phyloP scores from a whole-genome alignment of 768 basidiomycete genomes.

The Lentinula guzmanii region DNA sequence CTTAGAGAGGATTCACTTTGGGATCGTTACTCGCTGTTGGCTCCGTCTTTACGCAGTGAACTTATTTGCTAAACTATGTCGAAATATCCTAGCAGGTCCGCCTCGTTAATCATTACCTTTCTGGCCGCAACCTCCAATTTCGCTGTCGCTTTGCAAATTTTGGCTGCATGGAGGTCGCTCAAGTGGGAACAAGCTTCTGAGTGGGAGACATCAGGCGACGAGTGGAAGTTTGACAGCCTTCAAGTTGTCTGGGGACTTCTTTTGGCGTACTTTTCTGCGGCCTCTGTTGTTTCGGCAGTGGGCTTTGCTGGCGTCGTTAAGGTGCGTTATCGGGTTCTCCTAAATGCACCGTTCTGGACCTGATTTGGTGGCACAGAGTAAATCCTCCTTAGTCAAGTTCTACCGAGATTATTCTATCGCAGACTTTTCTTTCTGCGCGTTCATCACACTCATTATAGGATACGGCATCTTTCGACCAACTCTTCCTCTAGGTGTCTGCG shows the following conservation, averaged over 20 bases:
- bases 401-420: constrained; percentile 81
- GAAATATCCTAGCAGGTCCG: constrained; percentile 20
- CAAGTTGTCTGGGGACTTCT: constrained; percentile 58
- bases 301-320: constrained; percentile 67
- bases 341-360: constrained; percentile 5
- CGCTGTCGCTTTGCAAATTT: constrained; percentile 29
- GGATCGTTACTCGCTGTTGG: neutral
- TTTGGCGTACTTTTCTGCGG: constrained; percentile 59
- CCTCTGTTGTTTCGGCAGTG: constrained; percentile 55
- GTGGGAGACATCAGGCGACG: constrained; percentile 36
- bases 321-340: constrained; percentile 30
- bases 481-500: constrained; percentile 59
- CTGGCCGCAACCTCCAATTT: constrained; percentile 28
- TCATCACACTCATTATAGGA: constrained; percentile 49
- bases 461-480: constrained; percentile 53
- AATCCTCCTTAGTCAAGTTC: constrained; percentile 62
- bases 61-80: neutral
- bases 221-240: constrained; percentile 35
- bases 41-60: neutral
- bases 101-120: constrained; percentile 32
- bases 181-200: constrained; percentile 44
- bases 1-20: neutral
- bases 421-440: constrained; percentile 65
- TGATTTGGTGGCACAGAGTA: constrained; percentile 38
- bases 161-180: constrained; percentile 28